A percentile compares a stretch with the other conserved stretches of the same genome.
Conservation (phyloP, 169 alveolate species). For the Cryptosporidium ubiquitum region DNA sequence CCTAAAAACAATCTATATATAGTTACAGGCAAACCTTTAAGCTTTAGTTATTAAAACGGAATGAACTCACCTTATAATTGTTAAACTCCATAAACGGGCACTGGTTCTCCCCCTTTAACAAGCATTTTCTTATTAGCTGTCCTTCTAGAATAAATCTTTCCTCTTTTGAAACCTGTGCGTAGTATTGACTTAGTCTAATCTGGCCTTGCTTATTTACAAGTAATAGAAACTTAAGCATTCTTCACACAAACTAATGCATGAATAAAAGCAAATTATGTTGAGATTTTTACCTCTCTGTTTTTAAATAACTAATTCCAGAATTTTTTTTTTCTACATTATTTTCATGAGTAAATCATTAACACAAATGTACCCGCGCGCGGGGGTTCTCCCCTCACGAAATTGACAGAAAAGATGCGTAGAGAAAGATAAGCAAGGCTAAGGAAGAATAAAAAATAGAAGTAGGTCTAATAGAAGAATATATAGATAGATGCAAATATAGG, state of each 20-base stretch:
- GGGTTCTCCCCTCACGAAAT: not conserved
- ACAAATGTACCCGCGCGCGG: not conserved
- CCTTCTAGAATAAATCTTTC: conserved; percentile 96
- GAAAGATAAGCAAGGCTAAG: not conserved
- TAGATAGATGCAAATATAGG: not conserved
- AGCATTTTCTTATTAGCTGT: conserved; percentile 97
- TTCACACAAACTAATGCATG: not conserved
- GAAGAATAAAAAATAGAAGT: not conserved
- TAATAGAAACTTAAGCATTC: conserved; percentile 95
- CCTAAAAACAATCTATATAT: conserved; percentile 77
- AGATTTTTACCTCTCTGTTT: not conserved
- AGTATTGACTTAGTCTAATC: conserved; percentile 94
- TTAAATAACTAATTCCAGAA: no score
- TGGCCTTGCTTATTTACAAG: conserved; percentile 99
- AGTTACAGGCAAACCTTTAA: not conserved
- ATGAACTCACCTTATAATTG: conserved; percentile 91
- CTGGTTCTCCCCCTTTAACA: conserved; percentile 93
- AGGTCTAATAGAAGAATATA: no score
- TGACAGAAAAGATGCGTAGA: conserved; percentile 2
- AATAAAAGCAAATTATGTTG: not conserved
- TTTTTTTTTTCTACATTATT: no score
- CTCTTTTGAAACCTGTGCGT: conserved; percentile 86
- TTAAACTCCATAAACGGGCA: conserved; percentile 96
- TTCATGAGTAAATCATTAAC: no score
- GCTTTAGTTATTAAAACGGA: not conserved